These are phyloP conservation scores for Aureobasidium sp. DNA, from an alignment of 2,329 filamentous ascomycete species.

Conservation along the genomic window DNA sequence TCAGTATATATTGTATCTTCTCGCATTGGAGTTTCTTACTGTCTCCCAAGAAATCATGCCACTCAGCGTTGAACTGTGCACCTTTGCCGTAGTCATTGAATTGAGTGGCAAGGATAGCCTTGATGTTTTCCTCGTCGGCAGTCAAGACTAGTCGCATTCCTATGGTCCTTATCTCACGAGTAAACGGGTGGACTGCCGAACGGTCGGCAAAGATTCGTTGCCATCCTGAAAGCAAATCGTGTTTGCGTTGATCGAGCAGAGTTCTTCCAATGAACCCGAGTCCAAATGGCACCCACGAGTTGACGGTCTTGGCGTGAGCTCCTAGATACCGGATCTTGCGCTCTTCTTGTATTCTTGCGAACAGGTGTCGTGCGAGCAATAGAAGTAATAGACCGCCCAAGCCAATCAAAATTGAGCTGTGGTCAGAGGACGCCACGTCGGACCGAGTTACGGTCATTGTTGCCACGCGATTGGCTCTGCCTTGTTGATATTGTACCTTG, in stretches of 20 bases:
- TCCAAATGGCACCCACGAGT: conserved; percentile 39
- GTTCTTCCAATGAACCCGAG: conserved; percentile 55
- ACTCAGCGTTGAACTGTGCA: conserved; percentile 61
- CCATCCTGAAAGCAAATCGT: conserved; percentile 58
- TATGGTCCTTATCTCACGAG: conserved; percentile 49
- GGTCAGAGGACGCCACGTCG: background rate
- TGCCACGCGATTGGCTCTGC: background rate
- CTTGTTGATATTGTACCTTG: background rate
- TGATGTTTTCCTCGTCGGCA: conserved; percentile 79
- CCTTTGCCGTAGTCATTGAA: conserved; percentile 83
- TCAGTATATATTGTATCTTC: conserved; percentile 6
- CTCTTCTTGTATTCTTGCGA: conserved; percentile 23
- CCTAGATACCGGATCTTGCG: conserved; percentile 34
- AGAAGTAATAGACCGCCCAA: background rate
- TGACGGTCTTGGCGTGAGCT: conserved; percentile 34
- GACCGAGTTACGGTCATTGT: background rate
- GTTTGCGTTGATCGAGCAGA: conserved; percentile 36
- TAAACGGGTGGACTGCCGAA: conserved; percentile 39
- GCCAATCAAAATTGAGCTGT: background rate
- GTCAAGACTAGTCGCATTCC: conserved; percentile 62
- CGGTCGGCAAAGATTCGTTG: conserved; percentile 39
- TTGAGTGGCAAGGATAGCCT: conserved; percentile 79
- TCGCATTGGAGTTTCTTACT: conserved; percentile 49
- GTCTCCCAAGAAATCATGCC: conserved; percentile 66
- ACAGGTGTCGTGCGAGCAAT: conserved; percentile 13